Evolutionary conservation across 2,329 filamentous ascomycete species (phyloP), one percentile per base, ranked within the genome.

Genomic region (Sordariomycetes sp.): DNA sequence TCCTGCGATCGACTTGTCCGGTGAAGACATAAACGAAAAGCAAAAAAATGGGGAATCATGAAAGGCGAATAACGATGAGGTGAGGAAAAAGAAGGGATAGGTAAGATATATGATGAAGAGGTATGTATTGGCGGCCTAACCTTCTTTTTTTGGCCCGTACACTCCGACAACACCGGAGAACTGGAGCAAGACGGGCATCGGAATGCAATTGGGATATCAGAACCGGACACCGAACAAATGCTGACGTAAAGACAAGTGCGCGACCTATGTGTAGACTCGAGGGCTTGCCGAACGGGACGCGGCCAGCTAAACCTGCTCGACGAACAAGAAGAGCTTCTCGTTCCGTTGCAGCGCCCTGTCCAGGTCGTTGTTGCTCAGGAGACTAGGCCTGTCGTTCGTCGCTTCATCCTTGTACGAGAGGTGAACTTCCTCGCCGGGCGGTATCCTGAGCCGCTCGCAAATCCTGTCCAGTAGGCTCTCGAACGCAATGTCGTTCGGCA

Each of bases 321-420:
- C 86, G 63, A 85, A 89, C 28, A 97, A 76, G 58, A 92, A 84
- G 62, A 97, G 77, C 75, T 97, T 97, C 63, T 91, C 87, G 71
- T 96, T 96, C 65, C 90, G 79, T 65, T 88, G 82, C 62, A 97
- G 76, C 3, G 93, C 93, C 63, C 82, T 79, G 62, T 91, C 86
- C 57, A 97, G 75, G 69, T 97, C 91, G 61, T 87, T 81, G 68
- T 97, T 86, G 71, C 83, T 91, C 67, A 89, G 77, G 62, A 97
- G 76, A 43, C 83, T 84, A 50, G 87, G 84, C 70, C 87, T 89
- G 62, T 88, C 83, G 28, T 87, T 87, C 4, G 86, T 88, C 35
- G 81, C 77, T 69, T 97, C 92, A 63, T 97, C 92, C 70, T 89
- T 87, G 76, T 96, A 97, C 64, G 86, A 89, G 25, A 97, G 80